Evolutionary conservation across 176 grass and related monocot species (phyloP), one percentile per base, ranked within the genome.

Genomic region (Alopecurus myosuroides): DNA sequence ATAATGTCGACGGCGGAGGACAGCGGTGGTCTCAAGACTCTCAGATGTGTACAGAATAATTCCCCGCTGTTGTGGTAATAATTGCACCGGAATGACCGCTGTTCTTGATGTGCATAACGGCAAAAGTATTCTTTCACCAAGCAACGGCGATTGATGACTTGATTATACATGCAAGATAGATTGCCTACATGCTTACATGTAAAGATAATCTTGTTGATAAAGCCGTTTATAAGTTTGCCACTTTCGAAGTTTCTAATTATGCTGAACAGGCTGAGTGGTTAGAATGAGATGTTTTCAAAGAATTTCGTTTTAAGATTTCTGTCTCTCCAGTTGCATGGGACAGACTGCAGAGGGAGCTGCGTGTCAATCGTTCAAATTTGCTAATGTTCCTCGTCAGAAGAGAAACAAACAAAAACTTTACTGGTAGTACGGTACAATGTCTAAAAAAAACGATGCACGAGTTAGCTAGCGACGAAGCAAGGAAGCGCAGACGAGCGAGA

Each of bases 11-110:
- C 8, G 11, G n/a, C 36, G 73, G 29, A 28, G 8, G 2, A 11
- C 35, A 44, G 28, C 28, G 15, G 1, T 72, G 57, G 13, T n/a
- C n/a, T n/a, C n/a, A n/a, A n/a, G n/a, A n/a, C n/a, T 36, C 50
- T 2, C 28, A 40, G 30, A 6, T 74, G 22, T 83, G 88, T 74
- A 75, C 67, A 83, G 67, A 52, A 61, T 29, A 87, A 87, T 17
- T 58, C 15, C 30, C 68, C 36, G 55, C 63, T 81, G 64, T 30
- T 22, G 29, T 23, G 52, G 23, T 36, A 80, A 80, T 86, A 82
- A 72, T 20, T n/a, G 17, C 70, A 34, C 67, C 7, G 25, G n/a
- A 72, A 39, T 19, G 3, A 35, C 17, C n/a, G 7, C 5, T 39
- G 51, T 77, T 82, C 13, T 52, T 86, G 41, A 56, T 56, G 74